Base-by-base conservation (phyloP, 169 alveolate genomes). In the Babesia ovis region DNA sequence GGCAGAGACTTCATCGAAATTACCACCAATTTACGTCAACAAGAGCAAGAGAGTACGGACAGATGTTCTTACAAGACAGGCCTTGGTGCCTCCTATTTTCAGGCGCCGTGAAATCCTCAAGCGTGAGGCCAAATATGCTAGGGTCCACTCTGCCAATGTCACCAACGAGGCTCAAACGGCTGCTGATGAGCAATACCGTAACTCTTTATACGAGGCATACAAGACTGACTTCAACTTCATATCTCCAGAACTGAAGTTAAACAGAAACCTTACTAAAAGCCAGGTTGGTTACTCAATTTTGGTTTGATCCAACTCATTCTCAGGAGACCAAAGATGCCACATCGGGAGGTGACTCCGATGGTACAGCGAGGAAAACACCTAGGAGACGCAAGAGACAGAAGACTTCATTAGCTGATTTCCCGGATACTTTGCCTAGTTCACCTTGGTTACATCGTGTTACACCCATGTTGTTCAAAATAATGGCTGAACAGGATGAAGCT, bases 21-120 rank as follows among this genome's bases (percentile, higher is more conserved):
- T 60, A 25, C 71, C 60, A 58, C 77, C 66, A 20, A 67, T 72
- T 9, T 77, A 68, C 32, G 54, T 77, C 18, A 27, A 41, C 60
- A 77, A 68, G 50, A 57, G 75, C 0, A 67, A 68, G 45, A 48
- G 68, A 20, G 55, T 68, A 4, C 61, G 71, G 25, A 72, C 72
- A 12, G 86, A 77, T 37, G 67, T 77, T n/a, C 46, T 77, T 43
- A 51, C 86, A 2, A 39, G 86, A 9, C 86, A 77, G 68, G 86
- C 86, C 1, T 48, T 67, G 22, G 74, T 77, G 2, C 68, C 86
- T 35, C 86, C 86, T n/a, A 77, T 77, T 12, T 69, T 77, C 75
- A 55, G 74, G 25, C 61, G 68, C 18, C 37, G 59, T 14, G 79
- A 68, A 20, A 25, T 32, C 41, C n/a, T 27, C 32, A 68, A 68